These are phyloP conservation scores for Goffeauzyma gilvescens DNA, from an alignment of 768 basidiomycete genomes.

Conservation along the genomic window DNA sequence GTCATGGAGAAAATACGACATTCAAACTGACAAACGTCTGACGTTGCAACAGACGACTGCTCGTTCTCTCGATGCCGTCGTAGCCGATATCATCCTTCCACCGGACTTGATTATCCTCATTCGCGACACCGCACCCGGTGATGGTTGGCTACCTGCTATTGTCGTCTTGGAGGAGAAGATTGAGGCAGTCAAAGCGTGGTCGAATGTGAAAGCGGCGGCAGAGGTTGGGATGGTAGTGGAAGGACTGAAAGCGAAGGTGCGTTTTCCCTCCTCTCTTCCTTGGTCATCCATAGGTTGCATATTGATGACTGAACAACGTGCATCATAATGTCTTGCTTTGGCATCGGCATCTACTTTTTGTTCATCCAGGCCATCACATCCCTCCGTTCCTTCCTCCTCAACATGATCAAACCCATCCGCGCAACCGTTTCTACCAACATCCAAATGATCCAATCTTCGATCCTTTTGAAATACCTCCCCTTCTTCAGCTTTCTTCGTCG, in stretches of 20 bases:
- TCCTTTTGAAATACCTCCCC: slow-evolving; percentile 62
- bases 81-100: slow-evolving; percentile 63
- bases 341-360: too few relatives aligned
- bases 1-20: background rate
- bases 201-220: slow-evolving; percentile 67
- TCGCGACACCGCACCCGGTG: slow-evolving; percentile 65
- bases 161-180: slow-evolving; percentile 62
- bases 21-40: background rate
- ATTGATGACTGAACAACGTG: too few relatives aligned
- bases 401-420: slow-evolving; percentile 63
- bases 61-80: slow-evolving; percentile 59
- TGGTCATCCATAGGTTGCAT: too few relatives aligned
- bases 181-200: slow-evolving; percentile 47
- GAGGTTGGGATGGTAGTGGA: slow-evolving; percentile 68
- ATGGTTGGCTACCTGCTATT: slow-evolving; percentile 70
- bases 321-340: too few relatives aligned
- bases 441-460: slow-evolving; percentile 72
- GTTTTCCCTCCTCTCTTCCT: too few relatives aligned
- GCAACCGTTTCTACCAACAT: slow-evolving; percentile 74
- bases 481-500: slow-evolving; percentile 71
- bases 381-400: slow-evolving; percentile 65
- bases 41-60: slow-evolving; percentile 83
- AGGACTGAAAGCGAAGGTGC: slow-evolving; percentile 68
- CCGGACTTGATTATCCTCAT: slow-evolving; percentile 57
- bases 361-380: slow-evolving; percentile 86